Evolutionary conservation across 306 rosid genomes (phyloP), one percentile per base, ranked within the genome.

Genomic region (Medicago truncatula): DNA sequence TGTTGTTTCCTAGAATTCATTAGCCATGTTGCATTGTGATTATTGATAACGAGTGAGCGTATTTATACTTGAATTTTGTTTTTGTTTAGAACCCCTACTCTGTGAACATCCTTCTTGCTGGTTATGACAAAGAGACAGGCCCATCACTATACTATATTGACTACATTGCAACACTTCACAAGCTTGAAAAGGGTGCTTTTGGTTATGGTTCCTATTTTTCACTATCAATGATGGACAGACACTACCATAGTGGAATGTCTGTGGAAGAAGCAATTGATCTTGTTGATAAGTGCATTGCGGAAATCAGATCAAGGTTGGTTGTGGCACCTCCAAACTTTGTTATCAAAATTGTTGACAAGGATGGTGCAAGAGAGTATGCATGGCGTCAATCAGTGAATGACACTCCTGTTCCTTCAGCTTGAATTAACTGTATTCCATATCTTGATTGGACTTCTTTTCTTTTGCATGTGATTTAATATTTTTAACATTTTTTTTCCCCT

Each of bases 101-200:
- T 11, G 97, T 95, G 83, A 95, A 95, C 86, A 86, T 95, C 40
- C 96, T 91, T 71, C 82, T 94, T 80, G 96, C 98, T 79, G 98
- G 98, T 50, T 94, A 83, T 59, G 97, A 94, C 85, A 89, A 94
- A 80, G 97, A 91, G 80, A 89, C 89, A 0, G 97, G 97, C 0
- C 93, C 97, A 25, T 83, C 92, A 50, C 90, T 94, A 14, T 94
- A 82, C 89, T 91, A 91, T 54, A 84, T 94, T 10, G 98, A 94
- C 77, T 94, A 94, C 87, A 90, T 94, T 67, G 97, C 98, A 64
- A 85, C 98, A 9, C 94, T 95, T 46, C 99, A 95, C 96, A 95
- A 95, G 88, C 93, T 95, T 83, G 97, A 95, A 50, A 95, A 89
- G 87, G 99, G 96, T 50, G 97, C 99, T 59, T 95, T 92, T 66